Conservation (phyloP, 2,329 filamentous ascomycete genomes). For the Verticillium nubilum region DNA sequence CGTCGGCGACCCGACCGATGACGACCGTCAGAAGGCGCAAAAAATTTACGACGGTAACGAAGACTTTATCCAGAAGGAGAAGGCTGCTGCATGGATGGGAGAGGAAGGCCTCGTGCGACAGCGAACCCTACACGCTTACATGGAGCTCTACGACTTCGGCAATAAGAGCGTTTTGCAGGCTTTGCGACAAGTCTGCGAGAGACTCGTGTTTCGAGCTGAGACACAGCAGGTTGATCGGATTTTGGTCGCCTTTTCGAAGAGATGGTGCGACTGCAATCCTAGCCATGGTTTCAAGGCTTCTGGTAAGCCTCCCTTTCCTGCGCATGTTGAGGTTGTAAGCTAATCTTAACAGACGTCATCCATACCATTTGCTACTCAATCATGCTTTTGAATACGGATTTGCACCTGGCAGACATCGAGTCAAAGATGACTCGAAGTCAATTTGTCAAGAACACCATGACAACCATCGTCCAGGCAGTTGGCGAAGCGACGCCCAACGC, state of each 20-base stretch:
- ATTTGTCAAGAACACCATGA: constrained; percentile 95
- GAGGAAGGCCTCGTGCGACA: constrained; percentile 60
- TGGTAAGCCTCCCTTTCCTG: constrained; percentile 46
- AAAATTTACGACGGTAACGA: constrained; percentile 83
- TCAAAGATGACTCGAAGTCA: constrained; percentile 93
- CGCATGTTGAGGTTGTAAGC: neutral
- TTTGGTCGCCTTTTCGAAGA: constrained; percentile 77
- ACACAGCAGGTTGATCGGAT: constrained; percentile 97
- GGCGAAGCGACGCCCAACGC: constrained; percentile 65
- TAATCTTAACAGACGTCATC: constrained; percentile 64
- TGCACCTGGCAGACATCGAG: constrained; percentile 92
- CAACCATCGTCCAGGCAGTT: constrained; percentile 74
- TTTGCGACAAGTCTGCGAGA: constrained; percentile 74
- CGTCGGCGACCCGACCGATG: constrained; percentile 54
- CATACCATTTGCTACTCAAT: constrained; percentile 97
- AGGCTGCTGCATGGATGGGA: constrained; percentile 84
- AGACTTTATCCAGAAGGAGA: constrained; percentile 70
- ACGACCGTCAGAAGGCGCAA: constrained; percentile 72
- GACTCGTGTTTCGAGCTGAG: constrained; percentile 80
- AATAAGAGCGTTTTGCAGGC: constrained; percentile 74
- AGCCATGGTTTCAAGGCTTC: constrained; percentile 87
- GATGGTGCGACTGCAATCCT: constrained; percentile 92
- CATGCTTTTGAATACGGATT: constrained; percentile 89
- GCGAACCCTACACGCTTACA: constrained; percentile 68
- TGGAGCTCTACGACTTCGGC: constrained; percentile 85